phyloP scores from a whole-genome alignment of 371 early-diverging fungal species.

The Basidiobolus meristosporus region DNA sequence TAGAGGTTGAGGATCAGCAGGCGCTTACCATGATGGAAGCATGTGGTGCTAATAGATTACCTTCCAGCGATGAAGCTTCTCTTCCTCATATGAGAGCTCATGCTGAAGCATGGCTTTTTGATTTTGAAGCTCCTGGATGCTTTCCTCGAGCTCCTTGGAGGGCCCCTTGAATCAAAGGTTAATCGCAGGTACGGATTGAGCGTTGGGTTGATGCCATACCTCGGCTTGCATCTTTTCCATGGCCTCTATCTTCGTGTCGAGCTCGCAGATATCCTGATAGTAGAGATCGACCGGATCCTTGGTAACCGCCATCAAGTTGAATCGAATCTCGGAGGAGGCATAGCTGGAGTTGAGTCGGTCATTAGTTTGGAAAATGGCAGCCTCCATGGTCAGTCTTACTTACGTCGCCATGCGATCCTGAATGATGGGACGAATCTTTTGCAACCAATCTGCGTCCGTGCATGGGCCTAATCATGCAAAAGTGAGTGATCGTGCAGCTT shows the following conservation, averaged over 20 bases:
- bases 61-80: slow-evolving; percentile 5
- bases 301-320: slow-evolving; percentile 74
- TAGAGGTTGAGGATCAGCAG: slow-evolving; percentile 4
- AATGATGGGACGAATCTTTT: slow-evolving; percentile 45
- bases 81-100: slow-evolving; percentile 10
- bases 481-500: background rate
- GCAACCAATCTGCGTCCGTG: slow-evolving; percentile 43
- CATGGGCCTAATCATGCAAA: slow-evolving; percentile 21
- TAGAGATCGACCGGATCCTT: slow-evolving; percentile 23
- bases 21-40: background rate
- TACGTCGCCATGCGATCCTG: slow-evolving; percentile 42
- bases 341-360: slow-evolving; percentile 9
- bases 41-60: background rate
- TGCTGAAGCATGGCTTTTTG: slow-evolving; percentile 7
- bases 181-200: background rate
- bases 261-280: slow-evolving; percentile 3
- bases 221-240: slow-evolving; percentile 7
- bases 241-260: background rate
- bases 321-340: slow-evolving; percentile 48
- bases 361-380: background rate
- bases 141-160: slow-evolving; percentile 5
- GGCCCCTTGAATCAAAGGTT: background rate
- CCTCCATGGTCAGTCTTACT: slow-evolving; percentile 1
- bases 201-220: slow-evolving; percentile 9
- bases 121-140: slow-evolving; percentile 7